Base-by-base conservation (phyloP, 805 yeast genomes). In the Groenewaldozyma tartarivorans region DNA sequence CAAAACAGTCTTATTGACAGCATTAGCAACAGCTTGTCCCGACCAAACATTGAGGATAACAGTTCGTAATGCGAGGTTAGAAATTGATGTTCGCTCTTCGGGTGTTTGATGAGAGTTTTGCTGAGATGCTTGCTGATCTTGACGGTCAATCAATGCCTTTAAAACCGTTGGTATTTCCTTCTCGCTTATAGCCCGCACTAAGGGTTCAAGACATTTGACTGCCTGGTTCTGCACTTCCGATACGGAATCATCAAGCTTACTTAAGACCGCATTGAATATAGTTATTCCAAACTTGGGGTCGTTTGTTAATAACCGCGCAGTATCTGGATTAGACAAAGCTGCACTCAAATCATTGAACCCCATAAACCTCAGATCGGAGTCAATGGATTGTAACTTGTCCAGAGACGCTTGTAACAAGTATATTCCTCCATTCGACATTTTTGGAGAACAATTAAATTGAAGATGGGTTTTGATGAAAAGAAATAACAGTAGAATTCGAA, bases 351-450 rank as follows among this genome's bases (percentile, higher is more conserved):
- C 95, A 50, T 74, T 81, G 41, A 85, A 63, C 2, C 88, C 94
- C 95, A 85, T 85, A 62, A 77, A 85, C 56, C 95, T 66, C 49
- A 81, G 63, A 55, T 85, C 95, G 3, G 92, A 81, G 51, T 85
- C 95, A 32, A 56, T 45, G 20, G 47, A 40, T 17, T 48, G 38
- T 27, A 48, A 44, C 35, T 48, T 43, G 16, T 45, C 50, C 36
- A 48, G 26, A 30, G 47, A 44, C n/a, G 20, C 33, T 19, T 38
- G 39, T 11, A 45, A 32, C 13, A 26, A 15, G 31, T 42, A 37
- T 5, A 29, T 9, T n/a, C n/a, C n/a, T n/a, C n/a, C n/a, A n/a
- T n/a, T n/a, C n/a, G n/a, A n/a, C n/a, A n/a, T n/a, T n/a, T n/a
- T n/a, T n/a, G n/a, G n/a, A n/a, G n/a, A n/a, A n/a, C n/a, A n/a